Evolutionary conservation across 2,329 filamentous ascomycete genomes (phyloP), one percentile per base, ranked within the genome.

Genomic region (Fusarium equiseti): DNA sequence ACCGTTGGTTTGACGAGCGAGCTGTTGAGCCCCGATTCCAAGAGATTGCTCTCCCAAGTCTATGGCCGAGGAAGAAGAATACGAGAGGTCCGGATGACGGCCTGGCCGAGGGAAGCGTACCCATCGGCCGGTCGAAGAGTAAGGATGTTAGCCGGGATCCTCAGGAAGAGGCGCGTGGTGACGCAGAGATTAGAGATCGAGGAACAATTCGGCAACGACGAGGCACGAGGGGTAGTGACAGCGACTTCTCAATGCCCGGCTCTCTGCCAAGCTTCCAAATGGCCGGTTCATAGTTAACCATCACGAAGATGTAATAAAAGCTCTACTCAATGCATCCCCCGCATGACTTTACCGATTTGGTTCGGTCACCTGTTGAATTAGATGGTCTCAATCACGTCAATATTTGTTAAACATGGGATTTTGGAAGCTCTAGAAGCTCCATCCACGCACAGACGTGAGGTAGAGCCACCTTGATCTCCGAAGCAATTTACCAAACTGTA

Each of bases 1-100:
- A 96, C 80, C 89, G 89, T 58, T 97, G 93, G 93, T 95, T 97
- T 79, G 93, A 96, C 78, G 93, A 96, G 77, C 89, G 93, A 49
- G 92, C 90, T 68, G 93, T 97, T 9, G 93, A 96, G 80, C 93
- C 93, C 3, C 88, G 92, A 27, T 96, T 96, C 79, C 93, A 96
- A 78, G 92, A 96, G 77, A 95, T 96, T 70, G 91, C 92, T 1
- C 84, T 97, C 11, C 93, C 93, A 0, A 94, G 89, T 73, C 78
- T 96, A 63, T 97, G 93, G 93, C 93, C 93, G 2, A 84, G 92
- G 49, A 95, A 95, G 83, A 91, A 90, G 83, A 97, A 94, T 73
- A 94, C 93, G 0, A 84, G 93, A 27, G 92, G 92, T 7, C 91
- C 91, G 2, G 90, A 91, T 22, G 89, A 91, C 24, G 80, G 81